These are phyloP conservation scores for Serpula lacrymans DNA, from an alignment of 768 basidiomycete species.

Conservation along the genomic window DNA sequence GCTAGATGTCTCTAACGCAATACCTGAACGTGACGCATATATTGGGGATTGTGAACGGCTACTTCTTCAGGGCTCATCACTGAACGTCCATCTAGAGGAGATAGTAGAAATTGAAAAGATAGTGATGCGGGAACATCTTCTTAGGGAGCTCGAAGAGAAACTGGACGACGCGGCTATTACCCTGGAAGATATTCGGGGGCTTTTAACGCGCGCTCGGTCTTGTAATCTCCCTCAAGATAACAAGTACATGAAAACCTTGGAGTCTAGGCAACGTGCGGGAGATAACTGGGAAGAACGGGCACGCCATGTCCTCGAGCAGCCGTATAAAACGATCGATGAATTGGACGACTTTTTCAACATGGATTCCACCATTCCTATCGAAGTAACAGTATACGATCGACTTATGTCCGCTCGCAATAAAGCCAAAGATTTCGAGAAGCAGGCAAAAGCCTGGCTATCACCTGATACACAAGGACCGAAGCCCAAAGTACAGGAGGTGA, in stretches of 20 bases:
- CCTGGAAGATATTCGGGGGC: conserved; percentile 72
- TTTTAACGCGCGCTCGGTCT: conserved; percentile 64
- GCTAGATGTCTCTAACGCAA: conserved; percentile 40
- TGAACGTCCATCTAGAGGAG: conserved; percentile 85
- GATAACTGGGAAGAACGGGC: conserved; percentile 77
- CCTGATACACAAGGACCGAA: conserved; percentile 52
- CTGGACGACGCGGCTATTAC: conserved; percentile 64
- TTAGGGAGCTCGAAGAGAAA: conserved; percentile 71
- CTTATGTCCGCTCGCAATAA: conserved; percentile 62
- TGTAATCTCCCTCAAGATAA: conserved; percentile 67
- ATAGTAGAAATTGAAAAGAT: conserved; percentile 75
- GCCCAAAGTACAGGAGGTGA: conserved; percentile 67
- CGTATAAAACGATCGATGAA: conserved; percentile 71
- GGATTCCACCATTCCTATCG: conserved; percentile 67
- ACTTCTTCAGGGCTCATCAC: conserved; percentile 63
- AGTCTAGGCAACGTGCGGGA: conserved; percentile 63
- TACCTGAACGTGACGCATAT: conserved; percentile 51
- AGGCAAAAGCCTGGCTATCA: conserved; percentile 67
- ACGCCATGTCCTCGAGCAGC: conserved; percentile 59
- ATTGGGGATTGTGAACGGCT: conserved; percentile 70
- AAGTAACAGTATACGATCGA: conserved; percentile 60
- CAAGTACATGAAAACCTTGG: conserved; percentile 59
- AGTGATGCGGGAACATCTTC: conserved; percentile 73
- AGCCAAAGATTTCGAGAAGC: conserved; percentile 77
- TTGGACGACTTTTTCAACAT: conserved; percentile 69